Conservation (phyloP, 805 yeast species). For the Tetrapisispora fleetii region DNA sequence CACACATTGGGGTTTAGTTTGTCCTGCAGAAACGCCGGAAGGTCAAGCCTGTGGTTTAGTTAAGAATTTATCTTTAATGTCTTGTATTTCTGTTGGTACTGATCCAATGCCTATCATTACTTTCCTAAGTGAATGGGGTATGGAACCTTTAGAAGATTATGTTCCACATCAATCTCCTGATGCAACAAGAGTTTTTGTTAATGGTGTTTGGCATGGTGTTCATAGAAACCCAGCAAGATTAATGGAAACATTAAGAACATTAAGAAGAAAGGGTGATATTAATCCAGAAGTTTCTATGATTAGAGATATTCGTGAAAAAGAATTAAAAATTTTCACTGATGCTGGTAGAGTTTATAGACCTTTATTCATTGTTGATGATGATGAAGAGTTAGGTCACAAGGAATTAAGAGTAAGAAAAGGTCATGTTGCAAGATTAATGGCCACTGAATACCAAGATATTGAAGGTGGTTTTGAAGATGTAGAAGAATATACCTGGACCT, state of each 20-base stretch:
- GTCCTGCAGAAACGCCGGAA: conserved; percentile 99
- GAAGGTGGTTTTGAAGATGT: conserved; percentile 43
- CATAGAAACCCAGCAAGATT: conserved; percentile 92
- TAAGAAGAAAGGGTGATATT: conserved; percentile 92
- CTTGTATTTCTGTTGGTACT: conserved; percentile 95
- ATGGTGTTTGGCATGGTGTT: conserved; percentile 99
- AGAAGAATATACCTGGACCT: conserved; percentile 72
- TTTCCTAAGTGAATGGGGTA: conserved; percentile 97
- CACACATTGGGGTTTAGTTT: conserved; percentile 99
- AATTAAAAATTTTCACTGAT: conserved; percentile 91
- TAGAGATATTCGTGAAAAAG: conserved; percentile 94
- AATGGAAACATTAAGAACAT: conserved; percentile 79
- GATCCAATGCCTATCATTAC: conserved; percentile 91
- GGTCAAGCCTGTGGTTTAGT: conserved; percentile 99
- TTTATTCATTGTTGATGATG: conserved; percentile 84
- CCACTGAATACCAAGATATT: conserved; percentile 49
- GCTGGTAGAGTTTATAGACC: conserved; percentile 99
- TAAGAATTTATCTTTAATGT: conserved; percentile 90
- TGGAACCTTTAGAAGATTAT: conserved; percentile 94
- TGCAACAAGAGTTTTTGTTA: conserved; percentile 89
- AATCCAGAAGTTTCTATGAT: conserved; percentile 94
- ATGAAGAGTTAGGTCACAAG: conserved; percentile 49
- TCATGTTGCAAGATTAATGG: conserved; percentile 63
- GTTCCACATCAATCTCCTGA: conserved; percentile 86
- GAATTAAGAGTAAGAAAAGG: conserved; percentile 78